These are phyloP conservation scores for Fusarium nisikadoi DNA, from an alignment of 2,329 filamentous ascomycete species.

Conservation along the genomic window DNA sequence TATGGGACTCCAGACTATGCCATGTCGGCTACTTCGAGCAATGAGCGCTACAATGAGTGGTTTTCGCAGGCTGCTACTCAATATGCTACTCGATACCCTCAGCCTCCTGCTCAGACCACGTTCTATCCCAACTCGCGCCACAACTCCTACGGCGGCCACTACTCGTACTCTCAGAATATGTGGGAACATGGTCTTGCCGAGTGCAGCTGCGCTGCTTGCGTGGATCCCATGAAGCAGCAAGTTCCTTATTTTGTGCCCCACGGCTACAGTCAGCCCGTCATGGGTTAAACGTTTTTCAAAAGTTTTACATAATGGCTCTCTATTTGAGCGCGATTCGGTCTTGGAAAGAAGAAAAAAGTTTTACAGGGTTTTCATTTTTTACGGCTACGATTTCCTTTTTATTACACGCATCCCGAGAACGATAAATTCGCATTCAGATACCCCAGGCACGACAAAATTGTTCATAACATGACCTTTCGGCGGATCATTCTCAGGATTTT, in stretches of 20 bases:
- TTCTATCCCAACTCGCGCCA: conserved; percentile 55
- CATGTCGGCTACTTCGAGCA: conserved; percentile 65
- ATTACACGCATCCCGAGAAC: conserved; percentile 47
- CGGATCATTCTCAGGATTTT: conserved; percentile 44
- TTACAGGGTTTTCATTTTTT: conserved; percentile 41
- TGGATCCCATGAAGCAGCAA: conserved; percentile 59
- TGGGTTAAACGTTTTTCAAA: conserved; percentile 55
- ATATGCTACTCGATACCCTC: conserved; percentile 58
- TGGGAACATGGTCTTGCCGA: conserved; percentile 65
- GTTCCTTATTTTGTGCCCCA: conserved; percentile 60
- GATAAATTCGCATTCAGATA: conserved; percentile 53
- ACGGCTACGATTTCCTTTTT: conserved; percentile 49
- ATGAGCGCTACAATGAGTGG: conserved; percentile 68
- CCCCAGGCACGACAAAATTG: conserved; percentile 53
- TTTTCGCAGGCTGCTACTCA: conserved; percentile 59
- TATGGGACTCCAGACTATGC: conserved; percentile 70
- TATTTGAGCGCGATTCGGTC: conserved; percentile 27
- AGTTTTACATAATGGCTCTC: conserved; percentile 36
- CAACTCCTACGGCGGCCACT: conserved; percentile 55
- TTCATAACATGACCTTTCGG: conserved; percentile 46
- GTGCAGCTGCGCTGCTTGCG: conserved; percentile 61
- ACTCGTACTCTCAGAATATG: conserved; percentile 57
- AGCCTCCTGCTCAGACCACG: conserved; percentile 53
- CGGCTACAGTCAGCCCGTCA: conserved; percentile 64
- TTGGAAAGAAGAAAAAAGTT: conserved; percentile 45